Conservation (phyloP, 257 asterid genomes). For the Solanum gandarillasii region DNA sequence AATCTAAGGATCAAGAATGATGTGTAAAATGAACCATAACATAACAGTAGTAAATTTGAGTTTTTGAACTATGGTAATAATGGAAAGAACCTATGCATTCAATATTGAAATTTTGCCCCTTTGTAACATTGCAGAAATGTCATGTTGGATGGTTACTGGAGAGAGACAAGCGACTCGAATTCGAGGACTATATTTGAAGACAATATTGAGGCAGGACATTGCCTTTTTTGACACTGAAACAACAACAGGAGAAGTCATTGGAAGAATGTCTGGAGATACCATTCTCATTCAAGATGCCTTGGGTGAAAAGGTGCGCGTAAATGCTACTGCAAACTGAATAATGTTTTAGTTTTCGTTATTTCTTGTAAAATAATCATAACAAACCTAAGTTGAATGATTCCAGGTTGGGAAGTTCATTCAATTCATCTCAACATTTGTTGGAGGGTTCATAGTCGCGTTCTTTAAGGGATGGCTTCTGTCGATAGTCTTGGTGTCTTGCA, state of each 20-base stretch:
- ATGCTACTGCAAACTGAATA: neutral
- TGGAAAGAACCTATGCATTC: neutral
- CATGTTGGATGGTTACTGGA: slow-evolving; percentile 65
- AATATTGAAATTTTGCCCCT: neutral
- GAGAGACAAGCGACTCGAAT: slow-evolving; percentile 56
- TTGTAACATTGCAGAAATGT: slow-evolving; percentile 29
- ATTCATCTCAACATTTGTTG: slow-evolving; percentile 36
- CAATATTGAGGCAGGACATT: slow-evolving; percentile 53
- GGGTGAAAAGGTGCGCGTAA: slow-evolving; percentile 58
- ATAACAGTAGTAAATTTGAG: neutral
- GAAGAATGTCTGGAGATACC: slow-evolving; percentile 57
- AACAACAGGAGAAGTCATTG: slow-evolving; percentile 52
- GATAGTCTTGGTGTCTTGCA: slow-evolving; percentile 26
- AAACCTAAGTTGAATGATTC: neutral
- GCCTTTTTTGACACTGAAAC: slow-evolving; percentile 60
- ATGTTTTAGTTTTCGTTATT: neutral
- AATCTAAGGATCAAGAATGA: neutral
- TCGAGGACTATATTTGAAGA: slow-evolving; percentile 40
- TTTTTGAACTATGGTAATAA: neutral
- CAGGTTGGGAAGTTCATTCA: slow-evolving; percentile 62
- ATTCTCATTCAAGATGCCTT: slow-evolving; percentile 78
- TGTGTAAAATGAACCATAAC: neutral
- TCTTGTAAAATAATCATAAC: neutral
- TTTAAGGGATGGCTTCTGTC: slow-evolving; percentile 51
- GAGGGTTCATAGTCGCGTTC: slow-evolving; percentile 53